Conservation (phyloP, 2,329 filamentous ascomycete species). For the Colletotrichum noveboracense region DNA sequence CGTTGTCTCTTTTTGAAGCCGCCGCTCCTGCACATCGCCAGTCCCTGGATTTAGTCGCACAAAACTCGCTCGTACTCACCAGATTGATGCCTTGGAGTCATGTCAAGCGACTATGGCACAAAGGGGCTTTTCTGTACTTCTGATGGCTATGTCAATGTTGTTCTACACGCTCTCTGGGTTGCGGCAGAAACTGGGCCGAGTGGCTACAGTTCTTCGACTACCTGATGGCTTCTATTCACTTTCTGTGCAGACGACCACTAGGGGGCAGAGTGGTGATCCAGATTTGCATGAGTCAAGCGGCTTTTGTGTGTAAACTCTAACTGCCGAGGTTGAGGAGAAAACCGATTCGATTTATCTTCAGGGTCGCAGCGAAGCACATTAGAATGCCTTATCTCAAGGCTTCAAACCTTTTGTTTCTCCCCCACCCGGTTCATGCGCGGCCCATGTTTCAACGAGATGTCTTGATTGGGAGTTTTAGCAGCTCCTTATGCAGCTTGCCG, state of each 20-base stretch:
- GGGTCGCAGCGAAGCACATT: slow-evolving; percentile 14
- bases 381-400: slow-evolving; percentile 12
- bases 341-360: slow-evolving; percentile 1
- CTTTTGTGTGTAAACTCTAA: slow-evolving; percentile 2
- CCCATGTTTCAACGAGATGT: slow-evolving; percentile 16
- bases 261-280: neutral
- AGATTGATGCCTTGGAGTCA: neutral
- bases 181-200: neutral
- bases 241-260: neutral
- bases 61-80: neutral
- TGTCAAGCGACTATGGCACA: neutral
- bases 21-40: neutral
- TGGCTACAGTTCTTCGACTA: neutral
- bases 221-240: neutral
- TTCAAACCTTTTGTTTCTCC: slow-evolving; percentile 6
- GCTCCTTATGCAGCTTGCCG: slow-evolving; percentile 19
- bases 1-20: neutral
- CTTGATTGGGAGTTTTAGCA: slow-evolving; percentile 34
- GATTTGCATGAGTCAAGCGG: slow-evolving; percentile 12
- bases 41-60: neutral
- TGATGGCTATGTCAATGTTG: neutral
- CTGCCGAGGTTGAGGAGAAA: neutral
- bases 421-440: slow-evolving; percentile 20
- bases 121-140: neutral
- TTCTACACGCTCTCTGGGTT: neutral